Evolutionary conservation across 2,329 filamentous ascomycete genomes (phyloP).

Genomic region (Ophiostoma populinum): DNA sequence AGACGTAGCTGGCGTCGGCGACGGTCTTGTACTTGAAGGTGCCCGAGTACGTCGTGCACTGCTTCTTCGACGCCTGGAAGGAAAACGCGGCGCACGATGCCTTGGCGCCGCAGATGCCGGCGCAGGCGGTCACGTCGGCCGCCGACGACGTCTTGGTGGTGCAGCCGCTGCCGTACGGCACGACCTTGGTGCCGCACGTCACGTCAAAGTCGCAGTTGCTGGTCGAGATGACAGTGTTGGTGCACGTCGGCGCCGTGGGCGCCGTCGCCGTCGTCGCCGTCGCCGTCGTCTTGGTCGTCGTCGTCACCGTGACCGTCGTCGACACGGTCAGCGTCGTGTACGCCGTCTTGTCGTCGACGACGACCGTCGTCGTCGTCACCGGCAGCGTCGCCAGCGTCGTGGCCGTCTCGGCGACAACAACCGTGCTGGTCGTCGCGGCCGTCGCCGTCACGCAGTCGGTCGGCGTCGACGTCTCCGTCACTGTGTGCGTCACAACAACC

Average conservation of each 20-base stretch:
- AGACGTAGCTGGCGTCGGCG: not conserved
- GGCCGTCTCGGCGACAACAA: not conserved
- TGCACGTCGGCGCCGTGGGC: not conserved
- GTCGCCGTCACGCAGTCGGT: not conserved
- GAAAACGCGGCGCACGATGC: slow-evolving; percentile 6
- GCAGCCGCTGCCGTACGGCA: not conserved
- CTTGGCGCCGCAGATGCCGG: not conserved
- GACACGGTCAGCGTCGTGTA: not conserved
- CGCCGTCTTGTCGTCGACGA: not conserved
- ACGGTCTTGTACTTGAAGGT: not conserved
- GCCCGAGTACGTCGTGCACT: slow-evolving; percentile 5
- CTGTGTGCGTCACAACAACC: not conserved
- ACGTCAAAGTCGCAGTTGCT: slow-evolving; percentile 1
- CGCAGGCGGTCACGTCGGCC: slow-evolving; percentile 1
- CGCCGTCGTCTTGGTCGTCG: not conserved
- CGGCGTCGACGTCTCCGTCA: not conserved
- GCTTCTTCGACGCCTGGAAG: not conserved
- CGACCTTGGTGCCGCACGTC: slow-evolving; percentile 2
- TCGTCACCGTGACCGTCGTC: not conserved
- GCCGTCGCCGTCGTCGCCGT: not conserved
- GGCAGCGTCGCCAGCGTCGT: slow-evolving; percentile 1
- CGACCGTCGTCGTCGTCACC: not conserved
- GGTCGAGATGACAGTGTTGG: not conserved
- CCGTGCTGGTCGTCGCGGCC: not conserved
- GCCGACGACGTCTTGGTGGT: not conserved